Base-by-base conservation (phyloP, 345 rosid genomes). In the Abelmoschus esculentus region DNA sequence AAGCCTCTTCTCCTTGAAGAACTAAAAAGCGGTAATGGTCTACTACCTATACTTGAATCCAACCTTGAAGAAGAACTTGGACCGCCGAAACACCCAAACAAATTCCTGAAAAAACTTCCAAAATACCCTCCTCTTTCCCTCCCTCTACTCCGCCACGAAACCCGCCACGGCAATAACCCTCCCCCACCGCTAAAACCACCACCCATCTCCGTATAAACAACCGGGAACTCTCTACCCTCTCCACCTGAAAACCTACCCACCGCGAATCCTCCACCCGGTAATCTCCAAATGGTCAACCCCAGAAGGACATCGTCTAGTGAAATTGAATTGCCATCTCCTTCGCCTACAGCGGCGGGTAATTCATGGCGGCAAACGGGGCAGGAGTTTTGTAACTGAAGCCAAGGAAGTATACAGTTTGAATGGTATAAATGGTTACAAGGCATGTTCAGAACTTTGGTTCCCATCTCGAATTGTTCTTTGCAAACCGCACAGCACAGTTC, bases 341-440 rank as follows among this genome's bases (percentile, higher is more conserved):
- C 79, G 14, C 14, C 61, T 3, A 4, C 40, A 7, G 69, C 88
- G 0, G 80, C 59, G 1, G 96, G 98, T 32, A 95, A 76, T 79
- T 95, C 97, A n/a, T 90, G 91, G 26, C 99, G 92, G 73, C 99
- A 95, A 46, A 95, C 92, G 0, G 99, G 99, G 44, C 99, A 95
- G 0, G 99, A 95, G 66, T 91, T 95, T 1, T 92, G 79, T 53
- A 95, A 69, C 0, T 86, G 85, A 3, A 95, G 87, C 99, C 99
- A 95, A 0, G 98, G 98, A 19, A 95, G 87, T 18, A 95, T 91
- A 14, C 99, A 95, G 67, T 87, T 95, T 0, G 89, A 80, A 80
- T 95, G 99, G 52, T 88, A 95, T 3, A 95, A 81, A 8, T 95
- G 99, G 61, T 91, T 88, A 67, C 99, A 95, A 0, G 98, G 99